These are phyloP conservation scores for Xylaria sp. DNA, from an alignment of 2,329 filamentous ascomycete genomes.

Conservation along the genomic window DNA sequence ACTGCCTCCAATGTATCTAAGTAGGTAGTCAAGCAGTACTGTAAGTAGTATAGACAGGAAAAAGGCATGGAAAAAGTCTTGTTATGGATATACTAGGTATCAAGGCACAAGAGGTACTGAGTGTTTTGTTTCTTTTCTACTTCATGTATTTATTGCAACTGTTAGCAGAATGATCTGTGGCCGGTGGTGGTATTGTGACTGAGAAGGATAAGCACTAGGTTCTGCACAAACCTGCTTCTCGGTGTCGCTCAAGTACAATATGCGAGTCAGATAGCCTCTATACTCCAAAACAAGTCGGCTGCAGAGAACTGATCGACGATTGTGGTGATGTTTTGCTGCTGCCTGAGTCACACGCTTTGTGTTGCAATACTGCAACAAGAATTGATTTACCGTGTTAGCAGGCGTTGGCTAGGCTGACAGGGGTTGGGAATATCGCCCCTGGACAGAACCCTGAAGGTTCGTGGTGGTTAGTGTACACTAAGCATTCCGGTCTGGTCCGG, in stretches of 20 bases:
- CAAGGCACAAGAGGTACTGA: too few species aligned
- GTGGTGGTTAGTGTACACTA: slow-evolving; percentile 4
- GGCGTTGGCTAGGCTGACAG: background rate
- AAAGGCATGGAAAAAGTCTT: background rate
- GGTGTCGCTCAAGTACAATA: slow-evolving; percentile 6
- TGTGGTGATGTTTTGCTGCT: slow-evolving; percentile 21
- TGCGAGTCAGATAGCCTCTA: slow-evolving; percentile 29
- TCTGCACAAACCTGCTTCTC: slow-evolving; percentile 6
- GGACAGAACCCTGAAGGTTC: background rate
- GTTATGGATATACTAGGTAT: background rate
- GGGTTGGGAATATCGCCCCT: slow-evolving; percentile 6
- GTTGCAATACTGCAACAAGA: background rate
- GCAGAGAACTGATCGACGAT: slow-evolving; percentile 19
- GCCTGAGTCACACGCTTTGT: slow-evolving; percentile 31
- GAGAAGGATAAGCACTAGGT: slow-evolving; percentile 13
- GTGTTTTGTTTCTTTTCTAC: too few species aligned
- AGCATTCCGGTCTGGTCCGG: slow-evolving; percentile 17
- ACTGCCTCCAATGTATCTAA: too few species aligned
- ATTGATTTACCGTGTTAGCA: background rate
- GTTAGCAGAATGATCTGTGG: background rate
- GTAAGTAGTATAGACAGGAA: too few species aligned
- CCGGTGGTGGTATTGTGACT: slow-evolving; percentile 4
- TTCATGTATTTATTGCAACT: background rate
- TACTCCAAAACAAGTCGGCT: slow-evolving; percentile 8
- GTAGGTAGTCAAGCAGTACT: too few species aligned